phyloP scores from a whole-genome alignment of 2,329 filamentous ascomycete genomes.

The Remersonia thermophila region DNA sequence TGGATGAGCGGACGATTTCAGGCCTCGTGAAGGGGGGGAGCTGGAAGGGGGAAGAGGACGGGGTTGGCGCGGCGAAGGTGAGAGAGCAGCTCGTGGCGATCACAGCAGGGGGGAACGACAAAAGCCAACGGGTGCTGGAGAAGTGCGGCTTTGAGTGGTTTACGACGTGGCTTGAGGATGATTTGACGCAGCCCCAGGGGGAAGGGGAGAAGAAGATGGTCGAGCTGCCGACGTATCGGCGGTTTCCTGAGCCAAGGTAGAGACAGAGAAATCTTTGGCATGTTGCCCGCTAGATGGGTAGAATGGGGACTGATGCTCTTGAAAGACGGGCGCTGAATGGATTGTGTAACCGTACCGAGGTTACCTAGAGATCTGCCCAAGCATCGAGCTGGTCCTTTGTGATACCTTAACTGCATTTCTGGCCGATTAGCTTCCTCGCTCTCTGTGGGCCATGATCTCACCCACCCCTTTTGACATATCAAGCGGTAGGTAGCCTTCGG shows the following conservation, averaged over 20 bases:
- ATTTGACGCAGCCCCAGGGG: conserved; percentile 17
- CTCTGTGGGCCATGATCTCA: too few species aligned
- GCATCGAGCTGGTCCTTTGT: too few species aligned
- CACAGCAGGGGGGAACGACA: conserved; percentile 35
- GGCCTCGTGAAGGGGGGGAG: conserved; percentile 4
- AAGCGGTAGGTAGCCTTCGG: too few species aligned
- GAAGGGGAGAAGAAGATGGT: conserved; percentile 6
- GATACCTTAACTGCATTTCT: too few species aligned
- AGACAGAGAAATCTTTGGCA: conserved; percentile 1
- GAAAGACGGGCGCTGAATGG: too few species aligned
- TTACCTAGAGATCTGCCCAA: too few species aligned
- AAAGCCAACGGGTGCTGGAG: conserved; percentile 42
- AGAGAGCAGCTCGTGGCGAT: conserved; percentile 34
- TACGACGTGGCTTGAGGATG: conserved; percentile 26
- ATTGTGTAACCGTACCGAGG: too few species aligned
- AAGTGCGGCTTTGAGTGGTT: conserved; percentile 43
- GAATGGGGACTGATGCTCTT: too few species aligned
- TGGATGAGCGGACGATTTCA: conserved; percentile 29
- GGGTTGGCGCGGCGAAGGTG: conserved; percentile 17
- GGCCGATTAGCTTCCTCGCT: too few species aligned
- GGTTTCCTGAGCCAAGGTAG: too few species aligned
- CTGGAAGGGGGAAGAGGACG: conserved; percentile 20
- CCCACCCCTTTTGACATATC: too few species aligned
- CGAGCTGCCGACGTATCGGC: conserved; percentile 15
- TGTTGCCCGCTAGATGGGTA: too few species aligned